Evolutionary conservation across 2,329 filamentous ascomycete genomes (phyloP).

Genomic region (Tolypocladium cylindrosporum): DNA sequence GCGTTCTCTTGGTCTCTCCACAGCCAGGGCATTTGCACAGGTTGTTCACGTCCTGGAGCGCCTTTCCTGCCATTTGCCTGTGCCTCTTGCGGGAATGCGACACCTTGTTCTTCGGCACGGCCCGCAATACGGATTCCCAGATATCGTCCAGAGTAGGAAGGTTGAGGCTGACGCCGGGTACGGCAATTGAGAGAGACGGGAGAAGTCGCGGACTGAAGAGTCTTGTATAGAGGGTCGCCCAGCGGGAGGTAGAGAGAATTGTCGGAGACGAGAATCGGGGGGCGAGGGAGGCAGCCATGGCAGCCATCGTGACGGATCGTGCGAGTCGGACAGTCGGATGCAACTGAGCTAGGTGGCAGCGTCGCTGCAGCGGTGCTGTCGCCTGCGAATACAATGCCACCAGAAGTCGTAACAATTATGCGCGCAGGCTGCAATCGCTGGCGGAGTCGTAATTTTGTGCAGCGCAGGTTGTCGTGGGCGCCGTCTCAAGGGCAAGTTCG

Average conservation of each 20-base stretch:
- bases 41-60: constrained; percentile 77
- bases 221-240: constrained; percentile 32
- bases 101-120: constrained; percentile 97
- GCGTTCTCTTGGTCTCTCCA: constrained; percentile 77
- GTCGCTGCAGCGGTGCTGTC: background rate
- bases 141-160: constrained; percentile 60
- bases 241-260: constrained; percentile 30
- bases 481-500: constrained; percentile 5
- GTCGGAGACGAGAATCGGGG: constrained; percentile 39
- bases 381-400: background rate
- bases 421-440: background rate
- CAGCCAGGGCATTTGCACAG: constrained; percentile 86
- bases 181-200: constrained; percentile 43
- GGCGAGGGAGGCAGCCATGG: constrained; percentile 36
- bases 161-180: constrained; percentile 49
- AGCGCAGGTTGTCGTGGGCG: background rate
- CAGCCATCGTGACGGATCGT: constrained; percentile 28
- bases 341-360: background rate
- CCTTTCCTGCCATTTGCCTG: constrained; percentile 92
- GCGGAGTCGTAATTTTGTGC: background rate
- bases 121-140: constrained; percentile 86
- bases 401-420: background rate
- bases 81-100: constrained; percentile 92
- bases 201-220: constrained; percentile 38
- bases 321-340: background rate